phyloP scores from a whole-genome alignment of 345 rosid genomes.

The Aurinia saxatilis region DNA sequence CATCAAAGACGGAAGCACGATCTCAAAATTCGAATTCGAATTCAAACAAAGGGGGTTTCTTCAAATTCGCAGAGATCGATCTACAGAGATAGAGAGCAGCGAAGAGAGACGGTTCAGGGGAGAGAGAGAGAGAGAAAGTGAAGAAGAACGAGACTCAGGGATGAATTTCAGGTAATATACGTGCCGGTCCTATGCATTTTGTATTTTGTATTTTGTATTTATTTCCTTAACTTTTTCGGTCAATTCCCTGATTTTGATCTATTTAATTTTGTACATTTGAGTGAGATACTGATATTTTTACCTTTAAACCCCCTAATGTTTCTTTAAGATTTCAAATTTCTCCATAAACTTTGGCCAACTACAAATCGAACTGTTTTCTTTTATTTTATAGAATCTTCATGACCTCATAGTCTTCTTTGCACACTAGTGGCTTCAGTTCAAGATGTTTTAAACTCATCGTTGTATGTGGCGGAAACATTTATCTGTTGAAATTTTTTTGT shows the following conservation, averaged over 20 bases:
- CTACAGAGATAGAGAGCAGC: background rate
- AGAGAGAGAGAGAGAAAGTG: background rate
- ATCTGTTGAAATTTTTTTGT: too few species aligned
- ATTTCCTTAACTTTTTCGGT: slow-evolving; percentile 6
- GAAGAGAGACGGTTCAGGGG: slow-evolving; percentile 34
- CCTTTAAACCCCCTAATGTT: background rate
- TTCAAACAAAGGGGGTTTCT: slow-evolving; percentile 16
- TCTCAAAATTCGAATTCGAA: slow-evolving; percentile 10
- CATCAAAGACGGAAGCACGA: slow-evolving; percentile 12
- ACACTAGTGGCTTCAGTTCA: too few species aligned
- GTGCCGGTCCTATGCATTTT: slow-evolving; percentile 25
- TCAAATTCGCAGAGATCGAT: slow-evolving; percentile 6
- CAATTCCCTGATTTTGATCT: background rate
- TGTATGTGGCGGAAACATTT: too few species aligned
- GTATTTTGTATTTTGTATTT: too few species aligned
- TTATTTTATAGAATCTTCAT: too few species aligned
- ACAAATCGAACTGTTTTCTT: background rate
- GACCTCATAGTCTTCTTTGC: too few species aligned
- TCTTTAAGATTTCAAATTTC: background rate
- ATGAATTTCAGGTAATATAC: slow-evolving; percentile 24
- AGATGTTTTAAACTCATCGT: too few species aligned
- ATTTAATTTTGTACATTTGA: background rate
- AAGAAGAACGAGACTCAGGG: background rate
- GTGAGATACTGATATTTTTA: background rate
- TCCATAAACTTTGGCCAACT: background rate